phyloP scores from a whole-genome alignment of 2,329 filamentous ascomycete species.

The Eurotiales sp. region DNA sequence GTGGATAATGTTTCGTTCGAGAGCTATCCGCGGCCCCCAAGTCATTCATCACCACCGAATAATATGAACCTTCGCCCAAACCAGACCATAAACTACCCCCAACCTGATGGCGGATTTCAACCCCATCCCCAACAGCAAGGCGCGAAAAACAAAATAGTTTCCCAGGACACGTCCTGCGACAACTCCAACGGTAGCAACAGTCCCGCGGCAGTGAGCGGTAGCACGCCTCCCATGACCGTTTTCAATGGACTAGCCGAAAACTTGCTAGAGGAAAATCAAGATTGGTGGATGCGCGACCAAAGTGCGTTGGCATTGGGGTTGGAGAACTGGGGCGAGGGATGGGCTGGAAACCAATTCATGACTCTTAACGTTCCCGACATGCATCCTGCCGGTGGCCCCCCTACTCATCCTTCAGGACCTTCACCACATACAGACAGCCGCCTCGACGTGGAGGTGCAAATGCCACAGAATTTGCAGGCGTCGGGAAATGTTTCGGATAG shows the following conservation, averaged over 20 bases:
- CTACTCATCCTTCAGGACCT: too few relatives aligned
- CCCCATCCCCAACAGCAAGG: not conserved
- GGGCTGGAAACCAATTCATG: slow-evolving; percentile 22
- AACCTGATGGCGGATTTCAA: slow-evolving; percentile 2
- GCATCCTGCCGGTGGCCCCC: not conserved
- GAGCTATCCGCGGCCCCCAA: not conserved
- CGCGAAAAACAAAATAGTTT: slow-evolving; percentile 12
- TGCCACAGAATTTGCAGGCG: not conserved
- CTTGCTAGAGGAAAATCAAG: slow-evolving; percentile 59
- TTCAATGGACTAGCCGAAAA: slow-evolving; percentile 57
- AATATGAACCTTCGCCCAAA: not conserved
- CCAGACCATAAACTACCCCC: slow-evolving; percentile 1
- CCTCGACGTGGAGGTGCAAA: not conserved
- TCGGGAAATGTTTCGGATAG: not conserved
- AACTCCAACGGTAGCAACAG: slow-evolving; percentile 22
- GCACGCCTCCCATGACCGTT: slow-evolving; percentile 44
- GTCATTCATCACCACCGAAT: not conserved
- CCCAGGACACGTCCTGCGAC: slow-evolving; percentile 20
- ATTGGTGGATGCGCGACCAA: slow-evolving; percentile 64
- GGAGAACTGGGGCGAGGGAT: slow-evolving; percentile 53
- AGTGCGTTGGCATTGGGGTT: slow-evolving; percentile 58
- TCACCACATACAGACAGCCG: not conserved
- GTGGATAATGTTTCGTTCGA: not conserved
- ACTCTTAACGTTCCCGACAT: slow-evolving; percentile 1
- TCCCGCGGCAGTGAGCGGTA: slow-evolving; percentile 36